Evolutionary conservation across 805 yeast genomes (phyloP), one percentile per base, ranked within the genome.

Genomic region (Millerozyma acaciae): DNA sequence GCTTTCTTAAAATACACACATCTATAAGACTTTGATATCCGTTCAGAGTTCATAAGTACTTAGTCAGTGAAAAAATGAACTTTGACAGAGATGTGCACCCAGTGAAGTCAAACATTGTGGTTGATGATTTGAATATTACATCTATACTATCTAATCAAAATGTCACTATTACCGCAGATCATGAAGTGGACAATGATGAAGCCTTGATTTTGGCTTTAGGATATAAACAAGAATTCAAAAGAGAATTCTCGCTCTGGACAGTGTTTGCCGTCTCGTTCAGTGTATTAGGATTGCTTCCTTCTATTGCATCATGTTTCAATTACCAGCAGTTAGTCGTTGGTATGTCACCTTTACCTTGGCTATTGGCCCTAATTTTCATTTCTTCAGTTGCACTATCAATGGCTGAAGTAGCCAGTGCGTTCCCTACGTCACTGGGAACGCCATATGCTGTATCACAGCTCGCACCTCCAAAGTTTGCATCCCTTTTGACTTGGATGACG

Each of bases 381-480:
- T 61, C 73, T 32, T 64, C 70, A 4, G 84, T 80, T 28, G 82
- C 82, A 8, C 60, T 69, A 27, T 69, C 79, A 13, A 64, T 80
- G 73, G 83, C 84, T 0, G 86, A 80, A 49, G 63, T 80, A 20
- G 72, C 82, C 8, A 67, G 76, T 16, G 77, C 83, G 5, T 75
- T 75, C 59, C 87, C 87, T 24, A 78, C 83, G 6, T 66, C 80
- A 8, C 75, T 83, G 17, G 86, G 86, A 28, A 68, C 82, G 6
- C 83, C 82, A 30, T 80, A 80, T 45, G 84, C 86, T 38, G 79
- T 79, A 2, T 68, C 76, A 2, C 76, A 76, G 45, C 57, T 78
- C 41, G 73, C 84, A 3, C 84, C 84, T 9, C 73, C 71, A 15
- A 63, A 62, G 43, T 59, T 48, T 53, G 71, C 71, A 12, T 74